Evolutionary conservation across 495 filamentous ascomycete genomes (phyloP).

Genomic region (Lasiosphaeria hispida): DNA sequence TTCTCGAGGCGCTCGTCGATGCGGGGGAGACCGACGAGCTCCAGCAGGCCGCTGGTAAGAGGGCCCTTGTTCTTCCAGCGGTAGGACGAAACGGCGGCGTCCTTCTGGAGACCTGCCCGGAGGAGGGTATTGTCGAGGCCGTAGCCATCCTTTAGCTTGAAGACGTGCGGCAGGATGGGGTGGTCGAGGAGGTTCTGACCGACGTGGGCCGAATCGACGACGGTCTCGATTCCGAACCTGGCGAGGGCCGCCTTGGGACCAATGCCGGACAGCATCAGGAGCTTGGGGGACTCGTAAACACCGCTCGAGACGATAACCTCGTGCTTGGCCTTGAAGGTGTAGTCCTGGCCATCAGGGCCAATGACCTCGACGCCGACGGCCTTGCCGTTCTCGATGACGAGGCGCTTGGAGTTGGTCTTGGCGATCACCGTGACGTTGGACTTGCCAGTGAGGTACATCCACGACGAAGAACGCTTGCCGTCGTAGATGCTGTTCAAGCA

Average conservation of each 20-base stretch:
- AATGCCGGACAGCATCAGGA: slow-evolving; percentile 45
- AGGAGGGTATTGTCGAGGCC: slow-evolving; percentile 55
- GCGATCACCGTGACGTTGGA: slow-evolving; percentile 55
- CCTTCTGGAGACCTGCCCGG: slow-evolving; percentile 44
- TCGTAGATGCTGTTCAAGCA: slow-evolving; percentile 58
- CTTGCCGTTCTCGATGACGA: slow-evolving; percentile 51
- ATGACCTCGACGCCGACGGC: slow-evolving; percentile 37
- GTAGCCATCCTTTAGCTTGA: slow-evolving; percentile 54
- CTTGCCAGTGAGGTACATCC: slow-evolving; percentile 52
- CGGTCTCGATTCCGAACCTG: neutral
- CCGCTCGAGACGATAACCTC: slow-evolving; percentile 54
- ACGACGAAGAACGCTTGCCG: slow-evolving; percentile 54
- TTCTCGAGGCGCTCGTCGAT: slow-evolving; percentile 52
- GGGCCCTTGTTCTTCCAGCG: slow-evolving; percentile 51
- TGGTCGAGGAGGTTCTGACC: slow-evolving; percentile 62
- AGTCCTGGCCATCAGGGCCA: slow-evolving; percentile 36
- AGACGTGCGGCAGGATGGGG: slow-evolving; percentile 50
- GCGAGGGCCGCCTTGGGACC: slow-evolving; percentile 10
- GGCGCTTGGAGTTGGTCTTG: slow-evolving; percentile 47
- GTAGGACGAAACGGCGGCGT: slow-evolving; percentile 47
- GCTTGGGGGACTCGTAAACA: slow-evolving; percentile 44
- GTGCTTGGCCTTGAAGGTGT: slow-evolving; percentile 42
- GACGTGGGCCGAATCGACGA: slow-evolving; percentile 25
- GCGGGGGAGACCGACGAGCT: slow-evolving; percentile 56
- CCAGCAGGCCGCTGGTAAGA: slow-evolving; percentile 49